Percentiles rank a stretch among this genome's conserved stretches.
Evolutionary conservation across 2,329 filamentous ascomycete species (phyloP).

Genomic region (Didymella pomorum): DNA sequence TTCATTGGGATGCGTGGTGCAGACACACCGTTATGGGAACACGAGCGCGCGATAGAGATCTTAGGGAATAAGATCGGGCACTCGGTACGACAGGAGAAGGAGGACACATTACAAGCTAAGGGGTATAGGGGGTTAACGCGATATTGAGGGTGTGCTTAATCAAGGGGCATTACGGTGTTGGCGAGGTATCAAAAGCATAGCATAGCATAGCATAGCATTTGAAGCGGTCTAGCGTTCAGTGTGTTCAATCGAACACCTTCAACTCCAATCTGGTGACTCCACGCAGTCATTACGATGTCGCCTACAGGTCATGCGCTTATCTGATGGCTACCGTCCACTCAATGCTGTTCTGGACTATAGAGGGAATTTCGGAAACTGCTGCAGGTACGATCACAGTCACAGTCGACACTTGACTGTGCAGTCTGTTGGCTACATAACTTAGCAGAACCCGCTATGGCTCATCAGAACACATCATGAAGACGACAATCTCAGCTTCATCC

Average conservation of each 20-base stretch:
- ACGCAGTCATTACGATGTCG: too few relatives aligned
- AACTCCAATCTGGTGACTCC: not conserved
- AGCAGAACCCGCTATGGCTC: too few relatives aligned
- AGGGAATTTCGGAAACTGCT: too few relatives aligned
- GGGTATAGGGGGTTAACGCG: constrained; percentile 18
- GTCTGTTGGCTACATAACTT: too few relatives aligned
- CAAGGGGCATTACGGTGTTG: not conserved
- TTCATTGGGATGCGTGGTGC: constrained; percentile 76
- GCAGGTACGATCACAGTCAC: too few relatives aligned
- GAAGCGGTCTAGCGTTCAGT: not conserved
- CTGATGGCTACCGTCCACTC: too few relatives aligned
- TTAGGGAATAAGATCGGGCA: constrained; percentile 39
- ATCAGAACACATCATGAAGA: too few relatives aligned
- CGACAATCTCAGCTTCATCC: too few relatives aligned
- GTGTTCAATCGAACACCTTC: not conserved
- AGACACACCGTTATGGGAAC: constrained; percentile 61
- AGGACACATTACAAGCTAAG: constrained; percentile 21
- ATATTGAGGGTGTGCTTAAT: constrained; percentile 15
- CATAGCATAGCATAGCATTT: not conserved
- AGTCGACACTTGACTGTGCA: too few relatives aligned
- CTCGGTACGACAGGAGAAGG: constrained; percentile 31
- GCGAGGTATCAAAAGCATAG: not conserved
- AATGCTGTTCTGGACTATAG: too few relatives aligned
- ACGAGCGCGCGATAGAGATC: constrained; percentile 52
- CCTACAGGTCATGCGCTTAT: too few relatives aligned